A percentile compares a stretch with the other conserved stretches of the same genome.
These are phyloP conservation scores for Hymenochaete sp. DNA, from an alignment of 1,284 basidiomycete genomes.

Conservation along the genomic window DNA sequence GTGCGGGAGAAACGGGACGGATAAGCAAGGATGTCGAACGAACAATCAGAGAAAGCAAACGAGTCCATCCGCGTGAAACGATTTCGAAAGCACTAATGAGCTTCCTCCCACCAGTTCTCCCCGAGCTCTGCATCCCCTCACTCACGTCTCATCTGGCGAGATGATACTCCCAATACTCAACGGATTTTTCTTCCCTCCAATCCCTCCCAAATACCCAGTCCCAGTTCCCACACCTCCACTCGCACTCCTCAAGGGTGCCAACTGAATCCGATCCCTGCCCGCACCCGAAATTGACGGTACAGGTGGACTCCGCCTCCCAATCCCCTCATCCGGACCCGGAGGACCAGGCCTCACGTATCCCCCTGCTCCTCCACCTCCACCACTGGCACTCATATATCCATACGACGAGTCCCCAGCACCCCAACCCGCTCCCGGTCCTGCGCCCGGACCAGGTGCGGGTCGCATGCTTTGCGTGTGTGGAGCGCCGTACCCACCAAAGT, in stretches of 20 bases:
- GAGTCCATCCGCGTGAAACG: background rate
- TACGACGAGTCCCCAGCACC: background rate
- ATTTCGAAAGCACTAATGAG: background rate
- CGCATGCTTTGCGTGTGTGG: too few species aligned
- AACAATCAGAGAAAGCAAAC: too few species aligned
- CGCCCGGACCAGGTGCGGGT: background rate
- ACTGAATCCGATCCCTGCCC: constrained; percentile 39
- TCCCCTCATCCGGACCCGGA: too few species aligned
- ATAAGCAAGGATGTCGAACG: too few species aligned
- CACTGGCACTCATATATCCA: background rate
- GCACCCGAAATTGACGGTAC: constrained; percentile 15
- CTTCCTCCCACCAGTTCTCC: background rate
- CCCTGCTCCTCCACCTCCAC: background rate
- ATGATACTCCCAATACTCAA: constrained; percentile 69
- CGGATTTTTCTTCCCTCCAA: constrained; percentile 49
- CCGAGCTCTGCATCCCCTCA: background rate
- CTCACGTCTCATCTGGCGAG: constrained; percentile 37
- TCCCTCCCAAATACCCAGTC: constrained; percentile 16
- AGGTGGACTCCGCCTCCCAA: constrained; percentile 12
- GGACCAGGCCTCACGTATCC: constrained; percentile 14
- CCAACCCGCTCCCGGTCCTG: background rate
- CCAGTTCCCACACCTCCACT: constrained; percentile 19
- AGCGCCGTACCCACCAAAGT: too few species aligned
- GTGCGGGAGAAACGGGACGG: too few species aligned
- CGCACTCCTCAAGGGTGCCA: constrained; percentile 41